Percentiles rank a stretch among this genome's conserved stretches.
Evolutionary conservation across 352 stramenopile genomes (phyloP).

Genomic region (Albugo laibachii): DNA sequence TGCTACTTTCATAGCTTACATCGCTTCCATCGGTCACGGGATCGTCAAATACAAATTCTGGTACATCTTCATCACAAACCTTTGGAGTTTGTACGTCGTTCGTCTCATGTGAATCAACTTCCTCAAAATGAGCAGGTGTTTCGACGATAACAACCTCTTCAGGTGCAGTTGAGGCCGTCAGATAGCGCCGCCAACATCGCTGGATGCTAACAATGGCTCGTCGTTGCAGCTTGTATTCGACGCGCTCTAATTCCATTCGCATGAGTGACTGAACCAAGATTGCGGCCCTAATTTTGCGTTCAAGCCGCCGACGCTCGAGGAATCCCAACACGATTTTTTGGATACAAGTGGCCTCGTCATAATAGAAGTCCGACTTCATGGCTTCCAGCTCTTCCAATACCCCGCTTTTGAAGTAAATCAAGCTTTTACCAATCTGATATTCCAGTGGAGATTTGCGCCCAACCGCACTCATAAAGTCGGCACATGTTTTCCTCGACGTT

Average conservation of each 20-base stretch:
- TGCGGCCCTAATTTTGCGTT: slow-evolving; percentile 35
- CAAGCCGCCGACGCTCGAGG: slow-evolving; percentile 45
- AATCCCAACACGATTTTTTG: slow-evolving; percentile 70
- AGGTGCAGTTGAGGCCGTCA: slow-evolving; percentile 10
- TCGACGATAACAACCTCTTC: not conserved
- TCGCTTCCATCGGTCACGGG: slow-evolving; percentile 9
- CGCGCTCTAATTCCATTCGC: slow-evolving; percentile 53
- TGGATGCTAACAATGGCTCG: slow-evolving; percentile 53
- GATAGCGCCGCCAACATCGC: slow-evolving; percentile 33
- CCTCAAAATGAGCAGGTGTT: not conserved
- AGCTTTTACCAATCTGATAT: slow-evolving; percentile 86
- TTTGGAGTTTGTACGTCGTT: not conserved
- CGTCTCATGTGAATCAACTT: not conserved
- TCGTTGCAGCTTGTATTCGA: slow-evolving; percentile 53
- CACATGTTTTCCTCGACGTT: slow-evolving; percentile 54
- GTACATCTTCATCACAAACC: not conserved
- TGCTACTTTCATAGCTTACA: slow-evolving; percentile 5
- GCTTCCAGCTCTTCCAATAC: slow-evolving; percentile 89
- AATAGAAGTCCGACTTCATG: slow-evolving; percentile 84
- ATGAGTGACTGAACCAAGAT: slow-evolving; percentile 67
- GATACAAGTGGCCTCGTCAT: slow-evolving; percentile 73
- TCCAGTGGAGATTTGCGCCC: slow-evolving; percentile 66
- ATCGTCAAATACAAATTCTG: not conserved
- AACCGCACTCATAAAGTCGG: slow-evolving; percentile 62
- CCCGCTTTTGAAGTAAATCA: slow-evolving; percentile 91